Evolutionary conservation across 2,329 filamentous ascomycete species (phyloP).

Genomic region (Sporothrix luriei): DNA sequence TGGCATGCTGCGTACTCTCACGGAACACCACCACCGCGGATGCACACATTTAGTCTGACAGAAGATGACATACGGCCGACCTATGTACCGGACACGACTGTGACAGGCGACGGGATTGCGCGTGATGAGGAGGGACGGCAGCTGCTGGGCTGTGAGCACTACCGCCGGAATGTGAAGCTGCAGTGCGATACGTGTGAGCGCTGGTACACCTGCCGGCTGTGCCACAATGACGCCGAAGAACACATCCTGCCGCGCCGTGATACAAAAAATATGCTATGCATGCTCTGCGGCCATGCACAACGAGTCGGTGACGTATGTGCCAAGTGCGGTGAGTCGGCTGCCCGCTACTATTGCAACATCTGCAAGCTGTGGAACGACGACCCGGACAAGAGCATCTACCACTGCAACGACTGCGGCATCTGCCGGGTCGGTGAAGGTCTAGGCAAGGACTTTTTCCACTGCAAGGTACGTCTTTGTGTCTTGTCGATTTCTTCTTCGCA

Average conservation of each 20-base stretch:
- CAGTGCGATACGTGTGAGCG: constrained; percentile 86
- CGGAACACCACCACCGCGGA: constrained; percentile 44
- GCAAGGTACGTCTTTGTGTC: constrained; percentile 57
- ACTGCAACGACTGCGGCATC: constrained; percentile 94
- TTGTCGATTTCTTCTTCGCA: constrained; percentile 18
- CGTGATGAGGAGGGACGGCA: constrained; percentile 39
- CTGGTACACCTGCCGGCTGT: constrained; percentile 96
- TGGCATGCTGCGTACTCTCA: constrained; percentile 52
- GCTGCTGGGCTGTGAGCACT: constrained; percentile 82
- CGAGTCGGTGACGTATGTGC: constrained; percentile 76
- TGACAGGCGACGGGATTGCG: constrained; percentile 44
- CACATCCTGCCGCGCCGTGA: constrained; percentile 77
- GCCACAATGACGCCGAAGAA: constrained; percentile 81
- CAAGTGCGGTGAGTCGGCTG: constrained; percentile 73
- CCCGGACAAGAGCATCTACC: constrained; percentile 86
- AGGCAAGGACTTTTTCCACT: constrained; percentile 97
- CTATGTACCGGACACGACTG: constrained; percentile 53
- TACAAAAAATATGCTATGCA: constrained; percentile 95
- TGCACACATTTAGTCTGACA: constrained; percentile 55
- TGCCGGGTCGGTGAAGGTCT: constrained; percentile 87
- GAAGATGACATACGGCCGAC: constrained; percentile 68
- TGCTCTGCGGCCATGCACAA: constrained; percentile 88
- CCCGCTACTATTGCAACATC: constrained; percentile 88
- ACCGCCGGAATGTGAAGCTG: constrained; percentile 92
- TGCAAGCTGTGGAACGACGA: constrained; percentile 99